Evolutionary conservation across 129 eudicot genomes (phyloP).

Genomic region (Saposhnikovia divaricata): DNA sequence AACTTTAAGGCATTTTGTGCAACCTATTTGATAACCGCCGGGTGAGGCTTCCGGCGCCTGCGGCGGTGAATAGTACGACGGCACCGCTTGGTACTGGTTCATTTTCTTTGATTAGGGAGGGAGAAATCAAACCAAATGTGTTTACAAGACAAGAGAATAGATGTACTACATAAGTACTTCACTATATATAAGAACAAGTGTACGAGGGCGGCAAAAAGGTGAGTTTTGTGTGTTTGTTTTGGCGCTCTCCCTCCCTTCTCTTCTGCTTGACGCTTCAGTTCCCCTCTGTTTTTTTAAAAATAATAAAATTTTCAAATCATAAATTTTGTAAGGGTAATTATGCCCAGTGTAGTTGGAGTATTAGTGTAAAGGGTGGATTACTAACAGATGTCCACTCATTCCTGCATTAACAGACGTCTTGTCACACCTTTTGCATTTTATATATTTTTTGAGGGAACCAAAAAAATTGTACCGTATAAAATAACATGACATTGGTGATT

Average conservation of each 20-base stretch:
- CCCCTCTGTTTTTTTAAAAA: background rate
- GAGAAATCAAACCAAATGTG: background rate
- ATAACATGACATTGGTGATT: too few relatives aligned
- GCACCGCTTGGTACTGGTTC: background rate
- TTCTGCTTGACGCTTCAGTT: background rate
- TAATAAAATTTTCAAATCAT: too few relatives aligned
- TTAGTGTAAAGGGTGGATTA: too few relatives aligned
- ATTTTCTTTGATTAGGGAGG: background rate
- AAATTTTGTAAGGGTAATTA: too few relatives aligned
- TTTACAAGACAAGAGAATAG: background rate
- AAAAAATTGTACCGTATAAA: too few relatives aligned
- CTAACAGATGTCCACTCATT: too few relatives aligned
- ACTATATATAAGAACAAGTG: too few relatives aligned
- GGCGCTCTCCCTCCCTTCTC: background rate
- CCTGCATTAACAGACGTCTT: too few relatives aligned
- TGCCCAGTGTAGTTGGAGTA: too few relatives aligned
- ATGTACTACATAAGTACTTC: too few relatives aligned
- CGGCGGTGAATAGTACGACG: background rate
- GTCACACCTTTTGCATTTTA: too few relatives aligned
- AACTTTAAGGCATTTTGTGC: slow-evolving; percentile 79
- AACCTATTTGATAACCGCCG: slow-evolving; percentile 65
- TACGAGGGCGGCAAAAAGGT: background rate
- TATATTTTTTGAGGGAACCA: too few relatives aligned
- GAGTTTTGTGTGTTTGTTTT: background rate
- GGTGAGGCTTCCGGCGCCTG: slow-evolving; percentile 6